Evolutionary conservation across 75 land plant genomes (phyloP), one percentile per base, ranked within the genome.

Genomic region (Selaginella moellendorffii): DNA sequence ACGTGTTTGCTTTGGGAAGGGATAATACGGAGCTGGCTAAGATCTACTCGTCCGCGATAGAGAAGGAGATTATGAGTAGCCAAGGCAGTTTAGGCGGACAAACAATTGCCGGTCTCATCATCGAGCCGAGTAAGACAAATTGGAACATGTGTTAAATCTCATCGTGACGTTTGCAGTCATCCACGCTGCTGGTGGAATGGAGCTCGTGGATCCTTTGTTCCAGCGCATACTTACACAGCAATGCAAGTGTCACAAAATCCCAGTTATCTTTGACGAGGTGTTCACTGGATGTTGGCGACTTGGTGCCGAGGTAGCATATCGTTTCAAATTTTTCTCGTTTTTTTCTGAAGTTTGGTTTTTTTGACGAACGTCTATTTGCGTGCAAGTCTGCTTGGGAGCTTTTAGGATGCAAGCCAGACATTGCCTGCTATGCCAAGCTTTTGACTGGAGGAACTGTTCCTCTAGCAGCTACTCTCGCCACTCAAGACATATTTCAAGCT

Each of bases 281-380:
- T 85, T 88, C 77, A 74, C 95, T 20, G 97, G 97, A 25, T 85
- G 81, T 53, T 91, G 97, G 97, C 89, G 97, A 12, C 72, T 91
- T 62, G 97, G 97, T 21, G 75, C 28, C 1, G 82, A 87, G 88
- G 97, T 90, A 64, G 28, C 67, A 67, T 20, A 52, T n/a, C n/a
- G n/a, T n/a, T n/a, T n/a, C n/a, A n/a, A n/a, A n/a, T n/a, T n/a
- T n/a, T n/a, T n/a, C n/a, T n/a, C n/a, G n/a, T n/a, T n/a, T n/a
- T n/a, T n/a, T n/a, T n/a, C n/a, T n/a, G n/a, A n/a, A n/a, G n/a
- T n/a, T n/a, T n/a, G n/a, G n/a, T n/a, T n/a, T n/a, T n/a, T n/a
- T n/a, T n/a, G n/a, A n/a, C n/a, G n/a, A n/a, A n/a, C n/a, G n/a
- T n/a, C n/a, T n/a, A n/a, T n/a, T n/a, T n/a, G n/a, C n/a, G n/a